Conservation (phyloP, 805 yeast genomes). For the Torulaspora gathmanii region DNA sequence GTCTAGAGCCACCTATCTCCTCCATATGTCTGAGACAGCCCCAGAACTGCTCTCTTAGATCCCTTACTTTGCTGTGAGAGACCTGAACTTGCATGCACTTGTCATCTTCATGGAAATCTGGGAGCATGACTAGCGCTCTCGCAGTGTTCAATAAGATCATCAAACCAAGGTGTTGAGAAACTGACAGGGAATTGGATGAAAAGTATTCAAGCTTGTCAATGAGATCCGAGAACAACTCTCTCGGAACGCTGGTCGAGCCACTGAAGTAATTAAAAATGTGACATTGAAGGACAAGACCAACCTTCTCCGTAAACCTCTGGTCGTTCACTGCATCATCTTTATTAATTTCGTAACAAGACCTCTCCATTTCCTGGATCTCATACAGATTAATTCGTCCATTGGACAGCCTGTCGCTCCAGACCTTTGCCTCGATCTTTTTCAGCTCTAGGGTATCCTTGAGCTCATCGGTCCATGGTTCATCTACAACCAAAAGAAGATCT, state of each 20-base stretch:
- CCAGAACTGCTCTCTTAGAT: slow-evolving; percentile 20
- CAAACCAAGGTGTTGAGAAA: slow-evolving; percentile 23
- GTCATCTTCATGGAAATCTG: slow-evolving; percentile 5
- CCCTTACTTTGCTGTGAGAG: slow-evolving; percentile 8
- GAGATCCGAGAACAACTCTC: background rate
- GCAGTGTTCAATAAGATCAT: slow-evolving; percentile 24
- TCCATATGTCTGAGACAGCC: slow-evolving; percentile 20
- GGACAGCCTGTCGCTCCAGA: slow-evolving; percentile 10
- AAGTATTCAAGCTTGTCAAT: slow-evolving; percentile 7
- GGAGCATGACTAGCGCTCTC: slow-evolving; percentile 14
- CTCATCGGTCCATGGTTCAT: background rate
- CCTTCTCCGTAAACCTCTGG: slow-evolving; percentile 2
- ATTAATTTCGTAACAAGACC: background rate
- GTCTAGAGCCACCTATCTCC: slow-evolving; percentile 18
- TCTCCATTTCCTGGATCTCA: background rate
- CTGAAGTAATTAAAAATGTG: slow-evolving; percentile 13
- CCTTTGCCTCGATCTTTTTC: slow-evolving; percentile 1
- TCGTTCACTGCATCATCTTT: background rate
- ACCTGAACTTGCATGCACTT: slow-evolving; percentile 4
- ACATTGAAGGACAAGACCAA: slow-evolving; percentile 14
- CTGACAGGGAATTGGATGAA: slow-evolving; percentile 15
- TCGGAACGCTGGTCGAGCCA: slow-evolving; percentile 3
- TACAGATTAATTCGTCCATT: background rate
- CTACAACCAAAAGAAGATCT: background rate
- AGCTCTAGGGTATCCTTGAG: background rate